Conservation (phyloP, 2,329 filamentous ascomycete genomes). For the Fusarium euwallaceae region DNA sequence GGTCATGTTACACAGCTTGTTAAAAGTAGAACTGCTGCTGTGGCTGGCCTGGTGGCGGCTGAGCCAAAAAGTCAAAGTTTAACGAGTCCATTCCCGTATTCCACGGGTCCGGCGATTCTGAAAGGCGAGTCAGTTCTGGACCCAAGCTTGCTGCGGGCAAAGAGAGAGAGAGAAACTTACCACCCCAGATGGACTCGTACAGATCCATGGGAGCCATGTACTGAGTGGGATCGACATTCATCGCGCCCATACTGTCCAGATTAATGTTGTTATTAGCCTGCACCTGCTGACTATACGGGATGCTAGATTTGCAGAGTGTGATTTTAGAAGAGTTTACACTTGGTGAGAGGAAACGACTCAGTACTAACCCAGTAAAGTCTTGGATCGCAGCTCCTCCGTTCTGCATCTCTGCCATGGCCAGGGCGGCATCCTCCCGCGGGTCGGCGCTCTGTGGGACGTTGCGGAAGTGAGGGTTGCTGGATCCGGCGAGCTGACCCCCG, state of each 20-base stretch:
- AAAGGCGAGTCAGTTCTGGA: constrained; percentile 30
- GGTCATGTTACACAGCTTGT: background rate
- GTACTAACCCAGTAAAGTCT: constrained; percentile 59
- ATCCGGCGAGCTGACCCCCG: constrained; percentile 39
- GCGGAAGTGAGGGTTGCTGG: constrained; percentile 45
- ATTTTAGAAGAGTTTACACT: constrained; percentile 29
- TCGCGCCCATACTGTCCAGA: constrained; percentile 60
- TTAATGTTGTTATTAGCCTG: constrained; percentile 48
- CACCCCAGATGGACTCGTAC: constrained; percentile 77
- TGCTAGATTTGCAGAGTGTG: constrained; percentile 39
- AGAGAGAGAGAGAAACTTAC: constrained; percentile 56
- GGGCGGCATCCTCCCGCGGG: constrained; percentile 71
- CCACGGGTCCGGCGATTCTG: constrained; percentile 72
- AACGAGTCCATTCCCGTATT: constrained; percentile 68
- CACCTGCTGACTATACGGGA: constrained; percentile 56
- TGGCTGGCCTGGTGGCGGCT: constrained; percentile 70
- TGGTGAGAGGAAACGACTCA: background rate
- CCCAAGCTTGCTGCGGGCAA: background rate
- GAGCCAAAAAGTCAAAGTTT: constrained; percentile 72
- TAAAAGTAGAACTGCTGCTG: constrained; percentile 71
- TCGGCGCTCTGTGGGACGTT: constrained; percentile 55
- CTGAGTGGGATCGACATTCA: constrained; percentile 69
- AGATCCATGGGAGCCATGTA: constrained; percentile 77
- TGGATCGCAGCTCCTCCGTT: constrained; percentile 63
- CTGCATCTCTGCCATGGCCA: constrained; percentile 76